These are phyloP conservation scores for Cryptosporidium tyzzeri DNA, from an alignment of 169 alveolate genomes.

Conservation along the genomic window DNA sequence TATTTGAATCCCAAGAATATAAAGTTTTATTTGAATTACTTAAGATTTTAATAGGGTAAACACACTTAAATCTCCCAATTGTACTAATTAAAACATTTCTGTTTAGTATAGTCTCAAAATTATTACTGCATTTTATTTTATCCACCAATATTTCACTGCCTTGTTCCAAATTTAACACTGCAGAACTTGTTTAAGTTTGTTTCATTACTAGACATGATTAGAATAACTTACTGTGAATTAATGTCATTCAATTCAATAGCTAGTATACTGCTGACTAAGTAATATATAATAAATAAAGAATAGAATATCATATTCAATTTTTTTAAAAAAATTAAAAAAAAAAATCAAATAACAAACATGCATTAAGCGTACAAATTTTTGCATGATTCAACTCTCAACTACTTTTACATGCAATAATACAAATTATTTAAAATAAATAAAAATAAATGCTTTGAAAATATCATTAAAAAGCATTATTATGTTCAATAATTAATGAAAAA, in stretches of 20 bases:
- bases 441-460: not conserved
- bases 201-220: not conserved
- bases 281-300: not conserved
- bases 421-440: not conserved
- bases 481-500: no score
- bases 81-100: slow-evolving; percentile 12
- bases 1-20: slow-evolving; percentile 21
- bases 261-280: not conserved
- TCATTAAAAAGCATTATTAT: no score
- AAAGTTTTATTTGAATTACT: slow-evolving; percentile 1
- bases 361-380: not conserved
- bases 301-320: slow-evolving; percentile 12
- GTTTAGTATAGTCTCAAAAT: not conserved
- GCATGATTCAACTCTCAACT: not conserved
- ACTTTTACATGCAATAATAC: not conserved
- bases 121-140: slow-evolving; percentile 20
- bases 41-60: slow-evolving; percentile 6
- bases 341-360: not conserved
- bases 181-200: slow-evolving; percentile 1
- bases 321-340: not conserved
- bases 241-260: slow-evolving; percentile 16
- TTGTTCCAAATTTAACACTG: slow-evolving; percentile 10
- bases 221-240: slow-evolving; percentile 11
- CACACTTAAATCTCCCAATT: slow-evolving; percentile 32
- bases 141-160: not conserved